Evolutionary conservation across 768 basidiomycete species (phyloP).

Genomic region (Leccinum uliginosum): DNA sequence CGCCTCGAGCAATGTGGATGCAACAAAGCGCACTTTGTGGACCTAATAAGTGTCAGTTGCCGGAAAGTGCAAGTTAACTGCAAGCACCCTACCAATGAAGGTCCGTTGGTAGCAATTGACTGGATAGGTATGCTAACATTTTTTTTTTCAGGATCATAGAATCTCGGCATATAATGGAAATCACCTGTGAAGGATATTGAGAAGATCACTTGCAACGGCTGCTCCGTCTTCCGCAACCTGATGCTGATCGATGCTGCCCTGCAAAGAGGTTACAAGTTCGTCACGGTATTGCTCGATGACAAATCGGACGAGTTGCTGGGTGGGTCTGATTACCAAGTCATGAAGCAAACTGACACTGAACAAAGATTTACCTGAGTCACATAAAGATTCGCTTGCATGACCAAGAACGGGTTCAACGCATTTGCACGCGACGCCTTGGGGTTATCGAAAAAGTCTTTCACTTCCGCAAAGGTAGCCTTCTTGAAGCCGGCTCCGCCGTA

Average conservation of each 20-base stretch:
- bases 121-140: constrained; percentile 86
- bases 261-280: constrained; percentile 68
- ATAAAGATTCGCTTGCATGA: constrained; percentile 89
- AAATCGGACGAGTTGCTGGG: constrained; percentile 89
- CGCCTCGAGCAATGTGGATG: constrained; percentile 82
- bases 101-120: constrained; percentile 86
- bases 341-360: not conserved
- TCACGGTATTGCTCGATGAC: constrained; percentile 91
- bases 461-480: constrained; percentile 81
- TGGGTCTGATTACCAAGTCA: not conserved
- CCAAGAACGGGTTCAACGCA: constrained; percentile 84
- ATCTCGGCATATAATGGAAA: constrained; percentile 5
- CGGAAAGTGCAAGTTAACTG: not conserved
- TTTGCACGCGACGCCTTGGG: constrained; percentile 83
- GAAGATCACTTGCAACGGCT: constrained; percentile 80
- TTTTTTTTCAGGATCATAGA: constrained; percentile 1
- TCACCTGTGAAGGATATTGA: constrained; percentile 81
- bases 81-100: constrained; percentile 54
- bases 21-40: constrained; percentile 90
- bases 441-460: constrained; percentile 89
- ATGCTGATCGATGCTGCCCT: constrained; percentile 59
- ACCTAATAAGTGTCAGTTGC: constrained; percentile 43
- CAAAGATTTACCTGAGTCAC: constrained; percentile 71
- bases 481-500: constrained; percentile 70
- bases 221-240: constrained; percentile 72